Base-by-base conservation (phyloP, 495 filamentous ascomycete genomes). In the Annulohypoxylon maeteangense region DNA sequence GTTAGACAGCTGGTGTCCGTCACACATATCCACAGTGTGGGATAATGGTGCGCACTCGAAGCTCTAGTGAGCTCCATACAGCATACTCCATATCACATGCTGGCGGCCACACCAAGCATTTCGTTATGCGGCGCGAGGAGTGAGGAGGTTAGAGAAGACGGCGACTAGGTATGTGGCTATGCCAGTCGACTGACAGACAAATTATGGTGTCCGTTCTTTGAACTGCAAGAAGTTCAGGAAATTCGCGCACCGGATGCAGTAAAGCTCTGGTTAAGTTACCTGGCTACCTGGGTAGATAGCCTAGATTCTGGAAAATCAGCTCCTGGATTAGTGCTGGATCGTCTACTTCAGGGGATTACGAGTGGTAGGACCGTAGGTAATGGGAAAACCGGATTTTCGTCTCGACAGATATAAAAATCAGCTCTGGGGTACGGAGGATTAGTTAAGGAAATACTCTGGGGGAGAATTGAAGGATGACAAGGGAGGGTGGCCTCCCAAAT, bases 161-260 rank as follows among this genome's bases (percentile, higher is more conserved):
- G 32, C 29, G 27, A 34, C 27, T 29, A 31, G 38, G 42, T 29
- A 31, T 31, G 42, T 58, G 62, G 61, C 66, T 48, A 53, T 60
- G 65, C 68, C 51, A 34, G 45, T 18, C 22, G 57, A 29, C 40
- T 34, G n/a, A 38, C 29, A 54, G 10, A 10, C 51, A 60, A 31
- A 32, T 67, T 48, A 6, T 34, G 25, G 22, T 25, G 4, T 55
- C 12, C 40, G 65, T 63, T 34, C 25, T 67, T 53, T 53, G 31
- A 62, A 34, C 29, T 50, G 23, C 38, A 55, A 23, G 51, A 75
- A 76, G 75, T 75, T 31, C 38, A 55, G 29, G 51, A 75, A 76
- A 76, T 75, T 76, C 75, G 72, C 75, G 75, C 72, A 76, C 69
- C 72, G 60, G 51, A 70, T 76, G 47, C 48, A 67, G 72, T 53